These are phyloP conservation scores for Fragaria vesca DNA, from an alignment of 306 rosid species.

Conservation along the genomic window DNA sequence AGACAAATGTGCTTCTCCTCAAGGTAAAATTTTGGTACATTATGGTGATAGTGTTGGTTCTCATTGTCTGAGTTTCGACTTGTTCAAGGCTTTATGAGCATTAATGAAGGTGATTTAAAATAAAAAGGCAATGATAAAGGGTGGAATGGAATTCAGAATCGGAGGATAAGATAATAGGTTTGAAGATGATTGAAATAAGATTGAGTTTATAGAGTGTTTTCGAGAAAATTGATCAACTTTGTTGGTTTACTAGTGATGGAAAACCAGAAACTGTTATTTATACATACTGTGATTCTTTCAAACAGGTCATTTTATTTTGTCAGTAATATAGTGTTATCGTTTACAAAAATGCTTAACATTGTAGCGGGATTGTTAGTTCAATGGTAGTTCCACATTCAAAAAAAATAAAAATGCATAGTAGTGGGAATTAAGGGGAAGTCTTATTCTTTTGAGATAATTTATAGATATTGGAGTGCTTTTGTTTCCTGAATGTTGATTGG, in stretches of 20 bases:
- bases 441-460: background rate
- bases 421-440: background rate
- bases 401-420: background rate
- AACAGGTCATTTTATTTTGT: background rate
- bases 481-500: background rate
- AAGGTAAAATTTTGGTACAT: slow-evolving; percentile 36
- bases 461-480: background rate
- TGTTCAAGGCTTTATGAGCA: background rate
- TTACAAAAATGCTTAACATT: background rate
- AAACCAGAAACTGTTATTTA: background rate
- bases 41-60: background rate
- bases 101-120: background rate
- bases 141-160: background rate
- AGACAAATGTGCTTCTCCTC: slow-evolving; percentile 33
- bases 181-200: background rate
- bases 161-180: background rate
- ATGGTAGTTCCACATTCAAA: too few relatives aligned
- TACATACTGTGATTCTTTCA: background rate
- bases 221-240: background rate
- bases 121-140: background rate
- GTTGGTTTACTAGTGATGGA: background rate
- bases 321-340: background rate
- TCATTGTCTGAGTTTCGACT: background rate
- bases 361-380: too few relatives aligned
- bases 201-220: background rate